phyloP scores from a whole-genome alignment of 805 yeast species.

The Debaryomyces tyrocola region DNA sequence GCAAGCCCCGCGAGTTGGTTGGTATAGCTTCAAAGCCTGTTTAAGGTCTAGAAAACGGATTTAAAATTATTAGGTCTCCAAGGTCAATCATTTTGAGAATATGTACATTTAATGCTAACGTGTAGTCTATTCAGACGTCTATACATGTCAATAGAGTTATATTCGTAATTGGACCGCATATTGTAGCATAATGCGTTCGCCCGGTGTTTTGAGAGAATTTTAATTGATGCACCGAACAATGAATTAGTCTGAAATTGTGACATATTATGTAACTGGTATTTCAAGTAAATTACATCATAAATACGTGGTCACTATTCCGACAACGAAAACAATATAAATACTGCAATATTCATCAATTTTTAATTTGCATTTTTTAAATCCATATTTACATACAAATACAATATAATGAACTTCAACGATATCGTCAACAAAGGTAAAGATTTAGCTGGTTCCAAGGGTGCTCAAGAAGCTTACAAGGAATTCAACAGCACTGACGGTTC shows the following conservation, averaged over 20 bases:
- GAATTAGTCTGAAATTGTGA: background rate
- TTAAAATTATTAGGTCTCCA: too few species aligned
- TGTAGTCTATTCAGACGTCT: too few species aligned
- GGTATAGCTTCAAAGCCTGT: too few species aligned
- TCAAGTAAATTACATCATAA: too few species aligned
- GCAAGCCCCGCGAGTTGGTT: too few species aligned
- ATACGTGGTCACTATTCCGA: too few species aligned
- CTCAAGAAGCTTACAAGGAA: conserved; percentile 34
- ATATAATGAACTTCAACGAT: conserved; percentile 30
- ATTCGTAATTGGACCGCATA: background rate
- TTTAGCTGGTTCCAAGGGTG: conserved; percentile 27
- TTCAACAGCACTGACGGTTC: conserved; percentile 29
- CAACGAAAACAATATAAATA: too few species aligned
- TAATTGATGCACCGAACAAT: background rate
- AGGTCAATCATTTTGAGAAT: too few species aligned
- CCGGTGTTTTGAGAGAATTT: background rate
- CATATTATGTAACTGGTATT: background rate
- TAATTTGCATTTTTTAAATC: background rate
- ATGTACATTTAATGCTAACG: too few species aligned
- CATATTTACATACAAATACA: background rate
- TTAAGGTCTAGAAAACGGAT: too few species aligned
- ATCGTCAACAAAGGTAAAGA: conserved; percentile 33
- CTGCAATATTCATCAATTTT: too few species aligned
- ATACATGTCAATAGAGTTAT: too few species aligned
- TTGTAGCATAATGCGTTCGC: background rate